Evolutionary conservation across 192 early-diverging fungal genomes (phyloP), one percentile per base, ranked within the genome.

Genomic region (Entomortierella lignicola): DNA sequence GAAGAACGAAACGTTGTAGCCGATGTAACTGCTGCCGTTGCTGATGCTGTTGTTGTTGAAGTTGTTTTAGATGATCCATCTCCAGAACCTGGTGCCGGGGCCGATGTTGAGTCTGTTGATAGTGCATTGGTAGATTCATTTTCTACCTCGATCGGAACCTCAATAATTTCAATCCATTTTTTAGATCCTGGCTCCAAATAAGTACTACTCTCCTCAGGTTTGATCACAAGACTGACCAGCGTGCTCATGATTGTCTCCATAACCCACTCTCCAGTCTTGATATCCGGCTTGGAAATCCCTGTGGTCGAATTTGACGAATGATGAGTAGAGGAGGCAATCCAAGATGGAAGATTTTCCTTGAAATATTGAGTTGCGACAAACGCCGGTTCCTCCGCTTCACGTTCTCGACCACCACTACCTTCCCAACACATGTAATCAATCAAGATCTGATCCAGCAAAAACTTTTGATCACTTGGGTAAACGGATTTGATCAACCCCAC

Each of bases 401-500:
- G 11, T 12, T 54, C 55, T n/a, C 32, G 29, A 26, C 50, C 60
- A 8, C 30, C 39, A 23, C 34, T 75, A 25, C 53, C 61, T 27
- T 77, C 74, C 66, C 60, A 62, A 8, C 60, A 77, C 74, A 77
- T 69, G 42, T 43, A 68, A 30, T 77, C 74, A 34, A 77, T 64
- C 48, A 77, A 43, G 17, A 77, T 54, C 47, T 63, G 61, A 31
- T 77, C 74, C 66, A 77, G 29, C 55, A 77, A 30, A 54, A 77
- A 77, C 54, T 77, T 77, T 64, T 77, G 74, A 27, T 77, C 74
- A 17, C 64, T 69, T 8, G 74, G 74, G 37, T 77, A 77, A 21
- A 77, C 74, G 11, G 66, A 60, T 27, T 64, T 69, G 66, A 77
- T 77, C 4, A 77, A 54, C 8, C 55, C 55, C 0, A 58, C 55